Conservation (phyloP, 768 basidiomycete genomes). For the Lactifluus piperatus region DNA sequence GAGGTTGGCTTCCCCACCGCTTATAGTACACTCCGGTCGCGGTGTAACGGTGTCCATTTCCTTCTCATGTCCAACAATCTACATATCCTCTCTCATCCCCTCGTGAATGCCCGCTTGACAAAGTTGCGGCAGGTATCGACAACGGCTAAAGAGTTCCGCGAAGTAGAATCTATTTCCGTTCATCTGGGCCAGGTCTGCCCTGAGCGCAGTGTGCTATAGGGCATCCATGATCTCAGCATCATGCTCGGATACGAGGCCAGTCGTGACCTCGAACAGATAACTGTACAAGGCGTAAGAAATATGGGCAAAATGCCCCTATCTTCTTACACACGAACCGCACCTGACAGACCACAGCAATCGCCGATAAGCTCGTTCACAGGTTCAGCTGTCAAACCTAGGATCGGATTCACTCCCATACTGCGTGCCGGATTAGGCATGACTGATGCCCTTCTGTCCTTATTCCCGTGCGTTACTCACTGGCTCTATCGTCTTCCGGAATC, state of each 20-base stretch:
- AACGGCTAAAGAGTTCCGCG: slow-evolving; percentile 20
- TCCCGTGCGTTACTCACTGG: slow-evolving; percentile 50
- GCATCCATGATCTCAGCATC: slow-evolving; percentile 64
- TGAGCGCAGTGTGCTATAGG: slow-evolving; percentile 32
- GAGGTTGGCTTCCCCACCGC: no score
- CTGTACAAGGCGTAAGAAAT: slow-evolving; percentile 53
- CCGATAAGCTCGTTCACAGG: slow-evolving; percentile 79
- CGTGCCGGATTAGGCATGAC: slow-evolving; percentile 93
- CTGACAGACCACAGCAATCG: slow-evolving; percentile 38
- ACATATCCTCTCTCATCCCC: slow-evolving; percentile 19
- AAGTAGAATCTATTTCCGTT: slow-evolving; percentile 3
- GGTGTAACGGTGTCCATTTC: no score
- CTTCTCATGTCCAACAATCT: slow-evolving; percentile 6
- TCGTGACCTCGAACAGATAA: slow-evolving; percentile 51
- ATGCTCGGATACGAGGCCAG: slow-evolving; percentile 82
- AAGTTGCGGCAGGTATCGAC: slow-evolving; percentile 17
- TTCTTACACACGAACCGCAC: not conserved
- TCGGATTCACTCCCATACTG: slow-evolving; percentile 86
- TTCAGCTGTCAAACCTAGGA: slow-evolving; percentile 57
- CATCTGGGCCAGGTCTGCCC: not conserved
- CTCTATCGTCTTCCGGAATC: not conserved
- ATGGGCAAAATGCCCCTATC: no score
- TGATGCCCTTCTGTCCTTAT: slow-evolving; percentile 75
- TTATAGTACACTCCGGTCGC: no score
- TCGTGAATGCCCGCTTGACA: slow-evolving; percentile 18